Evolutionary conservation across 768 basidiomycete genomes (phyloP), one percentile per base, ranked within the genome.

Genomic region (Mycena filopes): DNA sequence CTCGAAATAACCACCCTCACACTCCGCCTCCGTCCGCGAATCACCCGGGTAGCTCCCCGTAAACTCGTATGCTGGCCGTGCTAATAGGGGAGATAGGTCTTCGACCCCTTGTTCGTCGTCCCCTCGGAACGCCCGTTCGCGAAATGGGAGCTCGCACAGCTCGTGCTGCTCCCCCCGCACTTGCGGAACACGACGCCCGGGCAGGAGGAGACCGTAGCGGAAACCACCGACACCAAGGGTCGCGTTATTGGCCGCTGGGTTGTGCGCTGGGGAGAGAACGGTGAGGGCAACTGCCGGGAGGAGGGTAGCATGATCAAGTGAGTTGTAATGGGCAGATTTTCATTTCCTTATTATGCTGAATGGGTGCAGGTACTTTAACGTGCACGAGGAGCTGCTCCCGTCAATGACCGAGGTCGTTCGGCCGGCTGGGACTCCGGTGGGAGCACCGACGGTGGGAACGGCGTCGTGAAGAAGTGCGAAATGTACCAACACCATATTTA

Each of bases 171-270:
- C 0, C 81, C 86, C 9, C 73, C 79, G 20, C 81, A 82, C 65
- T 71, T 76, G 23, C 74, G 75, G 2, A 75, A 76, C 47, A 77
- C 76, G 28, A 62, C 63, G 20, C 79, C 83, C 1, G 89, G 88
- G 4, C 71, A 78, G 61, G 88, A 93, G 70, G 93, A 95, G 77
- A 93, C 93, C 1, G 84, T 94, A 1, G 94, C 94, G 16, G 93
- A 94, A 76, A 94, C 91, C 3, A 68, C 82, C 45, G 85, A 90
- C 67, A 75, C 79, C 41, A 78, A 82, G 15, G 91, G 90, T 0
- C 80, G 82, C 18, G 77, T 93, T 16, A 54, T 91, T 11, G 94
- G 94, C 25, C 79, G 91, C 53, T 94, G 93, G 94, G 79, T 93
- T 13, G 93, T 95, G 2, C 83, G 80, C 51, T 95, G 93, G 92